Evolutionary conservation across 2,329 filamentous ascomycete species (phyloP).

Genomic region (Trematosphaeria pertusa): DNA sequence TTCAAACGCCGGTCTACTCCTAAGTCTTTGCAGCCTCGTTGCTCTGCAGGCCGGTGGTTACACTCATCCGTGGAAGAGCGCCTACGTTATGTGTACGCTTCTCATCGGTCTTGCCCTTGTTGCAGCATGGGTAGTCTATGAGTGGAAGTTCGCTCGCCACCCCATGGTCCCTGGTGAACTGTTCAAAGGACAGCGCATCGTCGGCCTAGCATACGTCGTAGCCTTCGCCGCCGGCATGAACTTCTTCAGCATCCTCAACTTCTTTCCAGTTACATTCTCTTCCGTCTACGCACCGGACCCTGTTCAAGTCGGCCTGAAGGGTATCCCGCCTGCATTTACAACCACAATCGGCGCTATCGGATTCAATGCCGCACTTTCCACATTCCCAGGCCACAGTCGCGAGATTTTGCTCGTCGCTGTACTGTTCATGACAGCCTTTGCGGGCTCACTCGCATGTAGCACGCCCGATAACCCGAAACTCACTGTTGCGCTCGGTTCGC

Average conservation of each 20-base stretch:
- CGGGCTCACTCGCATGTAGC: constrained; percentile 37
- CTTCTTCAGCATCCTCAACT: constrained; percentile 42
- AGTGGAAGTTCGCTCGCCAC: constrained; percentile 46
- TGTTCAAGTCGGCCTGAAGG: constrained; percentile 40
- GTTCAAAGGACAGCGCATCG: constrained; percentile 42
- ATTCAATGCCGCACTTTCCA: constrained; percentile 38
- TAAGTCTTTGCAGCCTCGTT: constrained; percentile 39
- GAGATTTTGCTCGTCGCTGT: constrained; percentile 40
- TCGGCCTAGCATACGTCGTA: constrained; percentile 40
- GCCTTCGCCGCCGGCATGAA: constrained; percentile 47
- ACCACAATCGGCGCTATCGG: constrained; percentile 38
- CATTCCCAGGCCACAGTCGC: constrained; percentile 29
- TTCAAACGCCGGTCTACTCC: no score
- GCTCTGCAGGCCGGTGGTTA: constrained; percentile 50
- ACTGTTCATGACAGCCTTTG: constrained; percentile 40
- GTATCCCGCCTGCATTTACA: constrained; percentile 30
- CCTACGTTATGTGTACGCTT: constrained; percentile 46
- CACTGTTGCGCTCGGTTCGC: constrained; percentile 35
- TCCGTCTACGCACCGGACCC: constrained; percentile 39
- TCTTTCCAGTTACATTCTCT: constrained; percentile 39
- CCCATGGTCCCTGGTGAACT: constrained; percentile 50
- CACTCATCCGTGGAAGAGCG: constrained; percentile 48
- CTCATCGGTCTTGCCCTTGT: constrained; percentile 46
- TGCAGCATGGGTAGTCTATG: constrained; percentile 43
- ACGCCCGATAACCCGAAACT: constrained; percentile 41